phyloP scores from a whole-genome alignment of 164 flowering plant genomes.

The Dillenia turbinata region DNA sequence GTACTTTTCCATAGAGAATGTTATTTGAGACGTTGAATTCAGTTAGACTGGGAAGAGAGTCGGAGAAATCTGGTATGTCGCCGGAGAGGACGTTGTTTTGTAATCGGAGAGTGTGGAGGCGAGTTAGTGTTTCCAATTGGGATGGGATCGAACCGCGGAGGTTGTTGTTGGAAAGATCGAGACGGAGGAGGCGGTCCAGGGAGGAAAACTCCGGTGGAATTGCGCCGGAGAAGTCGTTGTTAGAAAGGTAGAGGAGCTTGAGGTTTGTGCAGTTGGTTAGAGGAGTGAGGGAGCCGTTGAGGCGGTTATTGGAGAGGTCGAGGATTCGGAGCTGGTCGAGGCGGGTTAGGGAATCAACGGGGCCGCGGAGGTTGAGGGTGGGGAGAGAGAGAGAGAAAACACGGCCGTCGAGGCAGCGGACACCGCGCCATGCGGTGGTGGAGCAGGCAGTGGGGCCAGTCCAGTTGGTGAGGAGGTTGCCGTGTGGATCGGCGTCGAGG shows the following conservation, averaged over 20 bases:
- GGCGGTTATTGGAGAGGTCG: constrained; percentile 75
- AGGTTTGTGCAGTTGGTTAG: constrained; percentile 54
- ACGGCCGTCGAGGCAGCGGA: constrained; percentile 48
- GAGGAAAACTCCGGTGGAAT: constrained; percentile 47
- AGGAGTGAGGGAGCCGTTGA: constrained; percentile 63
- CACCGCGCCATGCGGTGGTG: constrained; percentile 56
- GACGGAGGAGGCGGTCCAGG: constrained; percentile 50
- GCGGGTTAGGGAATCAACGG: constrained; percentile 49
- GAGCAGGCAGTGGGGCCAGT: constrained; percentile 62
- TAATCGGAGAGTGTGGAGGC: constrained; percentile 61
- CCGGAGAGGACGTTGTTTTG: constrained; percentile 79
- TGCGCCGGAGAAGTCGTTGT: constrained; percentile 77
- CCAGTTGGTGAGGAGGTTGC: constrained; percentile 72
- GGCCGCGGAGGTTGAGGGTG: constrained; percentile 68
- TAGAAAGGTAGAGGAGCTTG: constrained; percentile 69
- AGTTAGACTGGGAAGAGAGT: constrained; percentile 22
- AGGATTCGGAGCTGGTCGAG: constrained; percentile 78
- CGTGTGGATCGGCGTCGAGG: constrained; percentile 64
- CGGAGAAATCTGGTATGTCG: constrained; percentile 35
- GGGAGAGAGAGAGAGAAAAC: constrained; percentile 67
- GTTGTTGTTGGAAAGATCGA: constrained; percentile 84
- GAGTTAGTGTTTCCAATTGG: constrained; percentile 27
- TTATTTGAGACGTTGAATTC: constrained; percentile 80
- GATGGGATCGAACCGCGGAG: constrained; percentile 59
- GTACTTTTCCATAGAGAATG: constrained; percentile 51